These are phyloP conservation scores for Macaranga tanarius DNA, from an alignment of 441 rosid species.

Conservation along the genomic window DNA sequence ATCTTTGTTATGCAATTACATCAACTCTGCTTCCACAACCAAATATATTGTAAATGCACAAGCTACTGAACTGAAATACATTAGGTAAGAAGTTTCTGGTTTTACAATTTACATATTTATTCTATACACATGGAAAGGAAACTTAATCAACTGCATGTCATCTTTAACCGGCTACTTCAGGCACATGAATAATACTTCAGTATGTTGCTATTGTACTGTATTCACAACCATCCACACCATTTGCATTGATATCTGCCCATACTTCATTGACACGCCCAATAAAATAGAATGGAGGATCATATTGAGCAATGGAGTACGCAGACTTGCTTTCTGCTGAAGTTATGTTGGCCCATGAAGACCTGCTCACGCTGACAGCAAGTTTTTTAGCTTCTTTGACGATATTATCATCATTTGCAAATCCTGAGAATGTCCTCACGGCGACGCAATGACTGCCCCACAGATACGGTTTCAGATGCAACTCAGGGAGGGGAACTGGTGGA, in stretches of 20 bases:
- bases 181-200: slow-evolving; percentile 19
- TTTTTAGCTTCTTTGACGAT: slow-evolving; percentile 48
- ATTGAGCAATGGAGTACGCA: slow-evolving; percentile 67
- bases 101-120: not conserved
- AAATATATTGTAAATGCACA: not conserved
- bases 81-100: not conserved
- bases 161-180: not conserved
- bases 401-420: slow-evolving; percentile 51
- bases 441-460: slow-evolving; percentile 47
- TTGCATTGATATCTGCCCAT: slow-evolving; percentile 53
- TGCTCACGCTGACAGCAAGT: slow-evolving; percentile 59
- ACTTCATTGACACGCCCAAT: slow-evolving; percentile 64
- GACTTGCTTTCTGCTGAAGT: slow-evolving; percentile 37
- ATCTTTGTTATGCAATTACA: not conserved
- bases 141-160: not conserved
- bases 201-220: slow-evolving; percentile 33
- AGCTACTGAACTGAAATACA: slow-evolving; percentile 1
- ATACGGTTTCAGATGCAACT: slow-evolving; percentile 47
- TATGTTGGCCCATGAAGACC: slow-evolving; percentile 51
- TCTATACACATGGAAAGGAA: not conserved
- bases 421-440: slow-evolving; percentile 65
- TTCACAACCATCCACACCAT: slow-evolving; percentile 31
- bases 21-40: not conserved
- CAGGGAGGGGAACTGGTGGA: slow-evolving; percentile 59
- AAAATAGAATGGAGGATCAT: slow-evolving; percentile 54